Conservation (phyloP, 352 stramenopile genomes). For the Phytophthora tentaculata region DNA sequence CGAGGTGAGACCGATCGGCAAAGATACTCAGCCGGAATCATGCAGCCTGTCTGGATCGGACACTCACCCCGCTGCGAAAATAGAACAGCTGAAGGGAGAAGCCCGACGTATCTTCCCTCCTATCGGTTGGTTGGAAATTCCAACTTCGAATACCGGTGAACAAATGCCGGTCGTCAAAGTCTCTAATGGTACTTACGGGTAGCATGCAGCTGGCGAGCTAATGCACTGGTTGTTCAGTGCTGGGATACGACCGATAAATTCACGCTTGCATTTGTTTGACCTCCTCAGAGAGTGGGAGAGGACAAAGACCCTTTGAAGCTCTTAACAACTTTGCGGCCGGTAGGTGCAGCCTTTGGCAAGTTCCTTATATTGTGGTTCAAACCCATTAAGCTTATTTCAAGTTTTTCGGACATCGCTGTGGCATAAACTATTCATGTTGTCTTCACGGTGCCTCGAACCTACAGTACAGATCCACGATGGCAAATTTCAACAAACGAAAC, state of each 20-base stretch:
- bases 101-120: not conserved
- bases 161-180: slow-evolving; percentile 19
- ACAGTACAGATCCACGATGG: slow-evolving; percentile 9
- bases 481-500: slow-evolving; percentile 18
- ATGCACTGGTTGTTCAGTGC: slow-evolving; percentile 1
- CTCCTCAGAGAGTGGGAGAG: not conserved
- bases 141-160: no score
- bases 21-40: slow-evolving; percentile 30
- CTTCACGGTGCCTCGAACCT: no score
- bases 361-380: not conserved
- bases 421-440: slow-evolving; percentile 4
- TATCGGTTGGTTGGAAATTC: not conserved
- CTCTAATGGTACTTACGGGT: no score
- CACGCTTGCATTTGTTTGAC: no score
- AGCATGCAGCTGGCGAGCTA: slow-evolving; percentile 19
- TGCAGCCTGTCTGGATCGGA: slow-evolving; percentile 15
- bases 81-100: slow-evolving; percentile 22
- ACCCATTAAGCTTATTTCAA: slow-evolving; percentile 6
- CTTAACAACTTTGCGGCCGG: slow-evolving; percentile 4
- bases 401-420: slow-evolving; percentile 5
- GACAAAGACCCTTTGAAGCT: slow-evolving; percentile 14
- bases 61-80: slow-evolving; percentile 20
- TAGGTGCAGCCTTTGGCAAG: not conserved
- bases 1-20: not conserved
- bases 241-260: no score